A percentile compares a stretch with the other conserved stretches of the same genome.
Evolutionary conservation across 192 early-diverging fungal species (phyloP).

Genomic region (Geranomyces michiganensis): DNA sequence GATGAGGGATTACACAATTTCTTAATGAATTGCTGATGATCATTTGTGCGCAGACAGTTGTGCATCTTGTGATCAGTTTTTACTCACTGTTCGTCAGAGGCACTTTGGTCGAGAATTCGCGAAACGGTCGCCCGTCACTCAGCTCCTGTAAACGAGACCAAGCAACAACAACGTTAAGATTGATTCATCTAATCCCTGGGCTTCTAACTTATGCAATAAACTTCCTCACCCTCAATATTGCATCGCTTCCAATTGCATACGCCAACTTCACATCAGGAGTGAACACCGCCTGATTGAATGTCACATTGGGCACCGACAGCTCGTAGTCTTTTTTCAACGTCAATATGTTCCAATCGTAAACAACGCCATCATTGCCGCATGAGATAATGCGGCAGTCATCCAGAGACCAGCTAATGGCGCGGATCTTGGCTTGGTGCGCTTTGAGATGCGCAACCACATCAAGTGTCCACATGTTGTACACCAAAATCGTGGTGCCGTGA

Average conservation of each 20-base stretch:
- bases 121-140: constrained; percentile 30
- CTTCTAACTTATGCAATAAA: background rate
- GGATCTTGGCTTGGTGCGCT: constrained; percentile 55
- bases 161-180: background rate
- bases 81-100: constrained; percentile 32
- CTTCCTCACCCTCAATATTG: constrained; percentile 23
- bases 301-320: constrained; percentile 8
- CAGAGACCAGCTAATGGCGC: constrained; percentile 52
- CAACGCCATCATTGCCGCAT: constrained; percentile 54
- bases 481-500: constrained; percentile 49
- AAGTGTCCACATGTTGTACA: constrained; percentile 60
- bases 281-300: constrained; percentile 40
- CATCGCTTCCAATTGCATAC: constrained; percentile 48
- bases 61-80: too few species aligned
- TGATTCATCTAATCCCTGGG: background rate
- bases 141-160: constrained; percentile 32
- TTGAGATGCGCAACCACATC: constrained; percentile 49
- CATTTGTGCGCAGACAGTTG: background rate
- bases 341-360: constrained; percentile 53
- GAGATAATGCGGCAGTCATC: constrained; percentile 57
- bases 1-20: background rate
- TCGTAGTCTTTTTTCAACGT: constrained; percentile 45
- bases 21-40: too few species aligned
- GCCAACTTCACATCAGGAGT: constrained; percentile 43
- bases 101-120: constrained; percentile 25